These are phyloP conservation scores for Tuber indicum DNA, from an alignment of 495 filamentous ascomycete species.

Conservation along the genomic window DNA sequence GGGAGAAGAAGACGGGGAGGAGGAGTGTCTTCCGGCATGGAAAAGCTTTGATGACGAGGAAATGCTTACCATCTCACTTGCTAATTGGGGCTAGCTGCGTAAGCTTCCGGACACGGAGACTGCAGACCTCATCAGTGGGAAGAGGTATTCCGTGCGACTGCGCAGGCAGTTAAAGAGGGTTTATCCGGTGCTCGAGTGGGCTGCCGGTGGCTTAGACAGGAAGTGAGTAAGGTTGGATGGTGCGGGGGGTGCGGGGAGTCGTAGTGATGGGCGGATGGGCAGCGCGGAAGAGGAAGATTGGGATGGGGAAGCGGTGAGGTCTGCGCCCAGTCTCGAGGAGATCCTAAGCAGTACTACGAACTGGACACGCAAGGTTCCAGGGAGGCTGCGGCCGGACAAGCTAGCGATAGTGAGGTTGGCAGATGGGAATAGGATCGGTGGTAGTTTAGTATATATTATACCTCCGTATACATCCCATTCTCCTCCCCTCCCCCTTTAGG, in stretches of 20 bases:
- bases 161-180: slow-evolving; percentile 69
- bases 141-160: slow-evolving; percentile 72
- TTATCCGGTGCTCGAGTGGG: slow-evolving; percentile 77
- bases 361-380: slow-evolving; percentile 38
- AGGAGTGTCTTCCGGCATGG: slow-evolving; percentile 49
- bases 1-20: not conserved
- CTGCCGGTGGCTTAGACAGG: slow-evolving; percentile 45
- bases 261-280: slow-evolving; percentile 50
- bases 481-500: slow-evolving; percentile 6
- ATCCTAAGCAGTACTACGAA: slow-evolving; percentile 57
- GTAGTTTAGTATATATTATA: slow-evolving; percentile 56
- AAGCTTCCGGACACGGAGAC: slow-evolving; percentile 74
- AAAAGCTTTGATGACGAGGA: slow-evolving; percentile 97
- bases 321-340: slow-evolving; percentile 67
- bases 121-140: slow-evolving; percentile 79
- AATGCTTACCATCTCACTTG: slow-evolving; percentile 71
- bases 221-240: slow-evolving; percentile 54
- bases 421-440: slow-evolving; percentile 52
- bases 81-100: slow-evolving; percentile 60
- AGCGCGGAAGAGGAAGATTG: slow-evolving; percentile 51
- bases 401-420: slow-evolving; percentile 72
- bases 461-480: slow-evolving; percentile 38
- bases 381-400: slow-evolving; percentile 72
- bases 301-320: slow-evolving; percentile 56
- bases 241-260: slow-evolving; percentile 26